A percentile compares a stretch with the other conserved stretches of the same genome.
phyloP scores from a whole-genome alignment of 345 rosid genomes.

The Citropsis articulata region DNA sequence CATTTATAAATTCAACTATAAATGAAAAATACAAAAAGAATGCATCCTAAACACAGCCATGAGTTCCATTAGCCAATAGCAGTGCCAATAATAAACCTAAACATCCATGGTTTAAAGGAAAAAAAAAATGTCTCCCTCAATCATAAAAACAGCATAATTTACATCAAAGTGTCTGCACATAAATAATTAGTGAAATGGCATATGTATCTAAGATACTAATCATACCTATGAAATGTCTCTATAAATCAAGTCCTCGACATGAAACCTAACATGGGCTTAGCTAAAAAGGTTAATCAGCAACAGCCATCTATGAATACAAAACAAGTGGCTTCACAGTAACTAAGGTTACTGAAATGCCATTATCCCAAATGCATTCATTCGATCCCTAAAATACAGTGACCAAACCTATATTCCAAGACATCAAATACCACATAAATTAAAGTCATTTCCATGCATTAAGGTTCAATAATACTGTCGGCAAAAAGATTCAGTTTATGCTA shows the following conservation, averaged over 20 bases:
- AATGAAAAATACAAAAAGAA: background rate
- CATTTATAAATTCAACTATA: background rate
- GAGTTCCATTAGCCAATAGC: background rate
- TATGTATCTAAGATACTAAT: background rate
- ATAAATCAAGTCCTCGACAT: background rate
- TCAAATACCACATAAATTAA: background rate
- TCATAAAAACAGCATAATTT: background rate
- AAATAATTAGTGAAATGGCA: background rate
- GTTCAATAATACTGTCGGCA: background rate
- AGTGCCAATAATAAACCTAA: background rate
- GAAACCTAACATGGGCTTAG: background rate
- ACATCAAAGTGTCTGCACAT: background rate
- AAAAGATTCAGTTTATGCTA: background rate
- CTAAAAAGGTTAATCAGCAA: background rate
- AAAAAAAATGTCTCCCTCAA: background rate
- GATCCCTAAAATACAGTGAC: background rate
- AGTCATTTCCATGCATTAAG: background rate
- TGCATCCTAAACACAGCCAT: background rate
- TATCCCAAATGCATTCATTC: constrained; percentile 6
- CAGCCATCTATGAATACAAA: background rate
- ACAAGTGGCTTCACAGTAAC: background rate
- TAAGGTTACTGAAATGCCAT: background rate
- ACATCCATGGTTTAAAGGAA: background rate
- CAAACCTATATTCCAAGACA: background rate
- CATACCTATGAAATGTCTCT: background rate